phyloP scores from a whole-genome alignment of 257 asterid species.

The Solanum medicagineum region DNA sequence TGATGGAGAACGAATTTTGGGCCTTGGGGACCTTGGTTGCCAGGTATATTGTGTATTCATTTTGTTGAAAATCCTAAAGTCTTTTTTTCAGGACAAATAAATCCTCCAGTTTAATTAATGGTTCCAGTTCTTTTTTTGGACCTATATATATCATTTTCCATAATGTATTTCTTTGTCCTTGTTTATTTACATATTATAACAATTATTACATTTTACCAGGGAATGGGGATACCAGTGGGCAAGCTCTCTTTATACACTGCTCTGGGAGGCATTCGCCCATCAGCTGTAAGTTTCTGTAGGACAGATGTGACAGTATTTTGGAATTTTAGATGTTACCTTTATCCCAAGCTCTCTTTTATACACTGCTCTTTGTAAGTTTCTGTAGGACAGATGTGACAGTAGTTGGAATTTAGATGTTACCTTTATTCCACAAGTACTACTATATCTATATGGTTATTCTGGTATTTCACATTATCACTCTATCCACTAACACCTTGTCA shows the following conservation, averaged over 20 bases:
- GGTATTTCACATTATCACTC: neutral
- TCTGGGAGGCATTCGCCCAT: constrained; percentile 92
- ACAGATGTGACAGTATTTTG: neutral
- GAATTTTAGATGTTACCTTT: neutral
- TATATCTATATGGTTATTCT: neutral
- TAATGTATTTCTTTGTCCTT: neutral
- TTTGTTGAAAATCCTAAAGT: neutral
- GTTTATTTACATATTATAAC: neutral
- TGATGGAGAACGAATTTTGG: constrained; percentile 95
- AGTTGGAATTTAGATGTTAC: neutral
- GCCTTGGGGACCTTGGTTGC: constrained; percentile 99
- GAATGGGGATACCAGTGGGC: constrained; percentile 98
- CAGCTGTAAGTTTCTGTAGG: constrained; percentile 31
- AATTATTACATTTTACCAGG: constrained; percentile 34
- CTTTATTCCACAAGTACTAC: neutral
- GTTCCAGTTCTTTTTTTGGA: neutral
- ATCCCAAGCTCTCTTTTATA: constrained; percentile 50
- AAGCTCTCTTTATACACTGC: constrained; percentile 86
- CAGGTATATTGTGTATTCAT: constrained; percentile 36
- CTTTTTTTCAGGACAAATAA: neutral
- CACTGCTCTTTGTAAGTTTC: constrained; percentile 52
- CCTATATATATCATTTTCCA: neutral
- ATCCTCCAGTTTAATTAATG: neutral
- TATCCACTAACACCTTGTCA: neutral
- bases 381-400: neutral